Conservation (phyloP, 208 protist genomes). For the Angomonas ambiguus region DNA sequence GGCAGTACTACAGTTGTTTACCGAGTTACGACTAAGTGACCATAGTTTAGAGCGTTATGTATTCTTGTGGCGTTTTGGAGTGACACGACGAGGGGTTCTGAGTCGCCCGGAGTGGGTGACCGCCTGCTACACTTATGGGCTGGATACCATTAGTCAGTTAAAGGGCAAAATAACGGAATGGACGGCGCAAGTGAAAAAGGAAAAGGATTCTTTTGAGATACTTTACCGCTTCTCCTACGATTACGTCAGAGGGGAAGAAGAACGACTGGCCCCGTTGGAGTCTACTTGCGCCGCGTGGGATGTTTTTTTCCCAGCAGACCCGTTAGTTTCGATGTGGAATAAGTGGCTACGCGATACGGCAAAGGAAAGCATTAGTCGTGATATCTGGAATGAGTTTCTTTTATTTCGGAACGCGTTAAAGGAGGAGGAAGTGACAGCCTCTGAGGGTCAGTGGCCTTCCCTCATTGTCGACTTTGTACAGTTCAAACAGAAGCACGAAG, state of each 20-base stretch:
- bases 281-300: conserved; percentile 57
- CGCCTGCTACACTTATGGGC: conserved; percentile 49
- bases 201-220: conserved; percentile 32
- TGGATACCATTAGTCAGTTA: conserved; percentile 48
- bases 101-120: conserved; percentile 65
- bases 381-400: conserved; percentile 74
- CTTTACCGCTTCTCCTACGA: conserved; percentile 88
- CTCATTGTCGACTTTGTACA: conserved; percentile 78
- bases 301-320: conserved; percentile 42
- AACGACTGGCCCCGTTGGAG: conserved; percentile 44
- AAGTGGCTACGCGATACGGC: conserved; percentile 41
- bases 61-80: conserved; percentile 73
- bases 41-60: conserved; percentile 57
- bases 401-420: conserved; percentile 28
- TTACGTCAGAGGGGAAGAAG: conserved; percentile 75
- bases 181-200: conserved; percentile 41
- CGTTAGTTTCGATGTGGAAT: conserved; percentile 34
- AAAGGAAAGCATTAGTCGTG: conserved; percentile 50
- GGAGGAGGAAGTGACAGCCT: background rate
- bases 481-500: no score
- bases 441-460: conserved; percentile 33
- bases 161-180: conserved; percentile 37
- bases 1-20: conserved; percentile 52
- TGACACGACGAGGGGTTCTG: conserved; percentile 41
- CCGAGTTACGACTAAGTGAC: conserved; percentile 36